Percentiles rank a stretch among this genome's conserved stretches.
phyloP scores from a whole-genome alignment of 257 asterid genomes.

The Solanum dulcamara region DNA sequence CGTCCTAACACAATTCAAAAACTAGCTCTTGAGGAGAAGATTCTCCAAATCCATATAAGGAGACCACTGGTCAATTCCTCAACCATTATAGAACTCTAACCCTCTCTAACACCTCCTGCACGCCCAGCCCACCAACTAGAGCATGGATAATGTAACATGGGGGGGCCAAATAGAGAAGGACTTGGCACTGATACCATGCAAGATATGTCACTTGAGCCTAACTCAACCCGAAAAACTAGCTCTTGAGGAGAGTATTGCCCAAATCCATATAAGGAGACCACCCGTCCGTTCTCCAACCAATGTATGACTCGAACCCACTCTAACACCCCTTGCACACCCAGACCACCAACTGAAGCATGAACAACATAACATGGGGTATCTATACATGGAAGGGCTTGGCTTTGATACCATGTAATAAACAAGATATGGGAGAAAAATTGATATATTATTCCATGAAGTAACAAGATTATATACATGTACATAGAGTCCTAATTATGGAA shows the following conservation, averaged over 20 bases:
- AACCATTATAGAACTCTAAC: neutral
- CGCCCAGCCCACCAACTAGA: neutral
- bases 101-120: neutral
- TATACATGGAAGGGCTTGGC: neutral
- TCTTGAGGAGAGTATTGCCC: neutral
- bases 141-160: neutral
- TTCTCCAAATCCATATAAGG: neutral
- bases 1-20: neutral
- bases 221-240: neutral
- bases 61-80: neutral
- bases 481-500: neutral
- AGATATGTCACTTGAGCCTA: neutral
- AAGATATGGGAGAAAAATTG: neutral
- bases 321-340: neutral
- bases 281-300: neutral
- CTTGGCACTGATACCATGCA: neutral
- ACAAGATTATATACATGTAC: neutral
- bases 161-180: neutral
- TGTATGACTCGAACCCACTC: neutral
- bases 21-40: neutral
- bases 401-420: neutral
- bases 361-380: neutral
- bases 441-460: neutral
- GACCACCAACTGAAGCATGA: neutral
- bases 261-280: neutral